These are phyloP conservation scores for Olyra latifolia DNA, from an alignment of 176 grass and related monocot species.

Conservation along the genomic window DNA sequence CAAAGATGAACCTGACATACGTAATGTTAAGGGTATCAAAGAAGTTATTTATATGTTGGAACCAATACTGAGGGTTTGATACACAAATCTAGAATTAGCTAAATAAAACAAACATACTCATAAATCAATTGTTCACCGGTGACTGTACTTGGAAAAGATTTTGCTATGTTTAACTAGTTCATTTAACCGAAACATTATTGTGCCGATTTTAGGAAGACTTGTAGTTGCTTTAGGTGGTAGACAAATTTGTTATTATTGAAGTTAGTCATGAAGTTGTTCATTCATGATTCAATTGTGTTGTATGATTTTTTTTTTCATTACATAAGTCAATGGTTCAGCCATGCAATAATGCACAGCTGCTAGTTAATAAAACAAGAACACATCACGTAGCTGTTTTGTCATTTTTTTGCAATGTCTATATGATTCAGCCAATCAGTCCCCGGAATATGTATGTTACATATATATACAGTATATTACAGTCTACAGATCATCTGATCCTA, in stretches of 20 bases:
- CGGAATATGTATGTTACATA: background rate
- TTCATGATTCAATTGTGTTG: constrained; percentile 2
- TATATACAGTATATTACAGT: background rate
- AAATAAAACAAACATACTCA: background rate
- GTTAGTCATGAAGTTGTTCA: background rate
- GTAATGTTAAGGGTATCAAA: constrained; percentile 19
- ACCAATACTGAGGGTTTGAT: background rate
- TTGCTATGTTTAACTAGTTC: background rate
- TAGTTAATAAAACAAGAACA: constrained; percentile 8
- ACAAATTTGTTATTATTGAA: background rate
- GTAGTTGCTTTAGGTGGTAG: background rate
- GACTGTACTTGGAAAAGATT: background rate
- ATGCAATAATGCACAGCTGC: background rate
- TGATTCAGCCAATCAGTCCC: background rate
- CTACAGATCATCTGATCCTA: background rate
- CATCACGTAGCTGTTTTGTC: background rate
- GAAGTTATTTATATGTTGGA: background rate
- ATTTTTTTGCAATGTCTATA: background rate
- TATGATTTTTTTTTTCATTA: constrained; percentile 6
- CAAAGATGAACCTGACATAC: constrained; percentile 64
- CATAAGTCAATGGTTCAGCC: background rate
- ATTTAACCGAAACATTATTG: background rate
- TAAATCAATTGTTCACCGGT: background rate
- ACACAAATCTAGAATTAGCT: background rate
- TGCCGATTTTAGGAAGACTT: background rate